Evolutionary conservation across 345 rosid genomes (phyloP), one percentile per base, ranked within the genome.

Genomic region (Corchorus capsularis): DNA sequence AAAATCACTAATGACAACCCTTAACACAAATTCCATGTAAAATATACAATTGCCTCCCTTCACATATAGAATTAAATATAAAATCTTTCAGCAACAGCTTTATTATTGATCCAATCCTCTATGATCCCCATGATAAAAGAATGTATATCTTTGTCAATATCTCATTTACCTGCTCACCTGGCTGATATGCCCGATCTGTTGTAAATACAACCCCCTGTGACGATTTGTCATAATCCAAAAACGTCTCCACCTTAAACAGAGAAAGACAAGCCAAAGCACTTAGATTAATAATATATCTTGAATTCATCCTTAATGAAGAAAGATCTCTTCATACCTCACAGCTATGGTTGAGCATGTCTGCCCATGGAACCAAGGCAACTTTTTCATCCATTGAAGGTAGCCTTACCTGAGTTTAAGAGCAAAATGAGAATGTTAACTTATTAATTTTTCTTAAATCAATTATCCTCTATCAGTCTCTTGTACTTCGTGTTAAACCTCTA

Each of bases 311-410:
- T 49, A 62, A 19, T 35, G 46, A 56, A 10, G 49, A 53, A 57
- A 74, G 64, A 77, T 16, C 15, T 72, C 6, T 64, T 5, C 75
- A 71, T 85, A 93, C 98, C 93, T 93, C 97, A 83, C 96, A 93
- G 71, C 90, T 93, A 80, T 95, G 98, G 78, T 95, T 95, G 78
- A 95, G 88, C 99, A 95, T 95, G 79, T 93, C 99, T 72, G 98
- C 99, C 99, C 98, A 95, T 68, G 99, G 99, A 83, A 93, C 93
- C 93, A 93, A 82, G 57, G 97, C 99, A 80, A 95, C 96, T 80
- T 80, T 91, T 83, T 89, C 98, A 72, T 87, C 93, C 98, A 95
- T 90, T 56, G 96, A 92, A 16, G 99, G 99, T 80, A 93, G 79
- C 75, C 97, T 90, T 54, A 95, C 99, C 99, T 93, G 82, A 66